Evolutionary conservation across 2,329 filamentous ascomycete species (phyloP), one percentile per base, ranked within the genome.

Genomic region (Hypoxylon sp.): DNA sequence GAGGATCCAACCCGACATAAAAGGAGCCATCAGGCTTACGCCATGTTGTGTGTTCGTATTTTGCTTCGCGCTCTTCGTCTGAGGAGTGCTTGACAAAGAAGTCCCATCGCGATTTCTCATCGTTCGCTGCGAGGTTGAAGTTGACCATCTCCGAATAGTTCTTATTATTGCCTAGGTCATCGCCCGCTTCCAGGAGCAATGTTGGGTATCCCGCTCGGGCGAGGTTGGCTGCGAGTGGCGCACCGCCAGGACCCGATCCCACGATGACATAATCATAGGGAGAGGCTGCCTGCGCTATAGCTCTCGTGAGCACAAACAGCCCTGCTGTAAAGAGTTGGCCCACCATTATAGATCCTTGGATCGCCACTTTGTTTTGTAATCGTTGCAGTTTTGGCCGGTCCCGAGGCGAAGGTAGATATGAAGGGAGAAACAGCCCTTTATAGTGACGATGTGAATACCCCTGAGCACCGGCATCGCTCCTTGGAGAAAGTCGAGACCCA

Each of bases 21-120:
- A 76, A 76, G 8, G 70, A 70, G 13, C 77, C 77, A 35, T 78
- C 75, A 1, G 73, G 66, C 4, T 73, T 73, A 7, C 73, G 71
- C 76, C 75, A 79, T 19, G 74, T 76, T 13, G 72, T 75, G 46
- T 75, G 74, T 42, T 76, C 71, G 32, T 77, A 77, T 52, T 76
- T 83, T 8, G 78, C 74, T 74, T 87, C 87, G 10, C 83, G 81
- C 67, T 83, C 85, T 74, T 88, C 86, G 68, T 87, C 82, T 8
- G 81, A 77, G 68, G 86, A 88, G 73, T 88, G 86, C 62, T 82
- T 82, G 58, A 88, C 84, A 68, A 84, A 89, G 77, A 86, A 88
- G 77, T 88, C 85, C 86, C 86, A 88, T 61, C 81, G 78, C 7
- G 76, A 76, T 54, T 74, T 75, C 21, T 82, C 80, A 65, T 84